These are phyloP conservation scores for Talaromyces piceae DNA, from an alignment of 2,329 filamentous ascomycete species.

Conservation along the genomic window DNA sequence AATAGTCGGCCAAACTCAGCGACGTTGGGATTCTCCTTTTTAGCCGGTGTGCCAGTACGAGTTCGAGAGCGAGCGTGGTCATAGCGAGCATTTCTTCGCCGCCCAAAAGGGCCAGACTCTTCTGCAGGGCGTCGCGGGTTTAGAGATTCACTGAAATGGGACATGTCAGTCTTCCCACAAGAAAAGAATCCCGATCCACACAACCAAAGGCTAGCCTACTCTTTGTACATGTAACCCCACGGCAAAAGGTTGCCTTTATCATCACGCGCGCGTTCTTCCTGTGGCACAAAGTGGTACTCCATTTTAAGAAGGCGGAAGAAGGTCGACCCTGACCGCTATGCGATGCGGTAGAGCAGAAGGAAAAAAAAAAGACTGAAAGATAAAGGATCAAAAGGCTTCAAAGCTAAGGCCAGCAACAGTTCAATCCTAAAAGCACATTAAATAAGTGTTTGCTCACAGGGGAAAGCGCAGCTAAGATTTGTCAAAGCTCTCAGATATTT, in stretches of 20 bases:
- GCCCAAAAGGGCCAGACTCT: slow-evolving; percentile 58
- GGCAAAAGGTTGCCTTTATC: slow-evolving; percentile 52
- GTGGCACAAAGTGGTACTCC: slow-evolving; percentile 60
- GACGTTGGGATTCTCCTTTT: slow-evolving; percentile 49
- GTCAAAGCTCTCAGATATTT: neutral
- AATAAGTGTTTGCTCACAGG: neutral
- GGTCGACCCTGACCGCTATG: neutral
- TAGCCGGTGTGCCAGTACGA: slow-evolving; percentile 52
- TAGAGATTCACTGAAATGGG: slow-evolving; percentile 34
- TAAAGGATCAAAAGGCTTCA: slow-evolving; percentile 1
- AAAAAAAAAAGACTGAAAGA: neutral
- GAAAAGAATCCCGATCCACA: neutral
- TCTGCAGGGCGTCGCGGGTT: slow-evolving; percentile 48
- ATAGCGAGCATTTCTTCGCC: slow-evolving; percentile 40
- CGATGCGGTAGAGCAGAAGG: neutral
- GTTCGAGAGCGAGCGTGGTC: slow-evolving; percentile 43
- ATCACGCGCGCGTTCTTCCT: slow-evolving; percentile 54
- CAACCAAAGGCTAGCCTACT: slow-evolving; percentile 37
- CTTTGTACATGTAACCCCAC: slow-evolving; percentile 57
- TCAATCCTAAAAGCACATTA: too few species aligned
- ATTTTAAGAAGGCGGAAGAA: slow-evolving; percentile 29
- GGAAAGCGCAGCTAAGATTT: neutral
- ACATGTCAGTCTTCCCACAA: slow-evolving; percentile 18
- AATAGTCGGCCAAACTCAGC: slow-evolving; percentile 41
- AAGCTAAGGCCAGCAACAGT: neutral